Evolutionary conservation across 2,329 filamentous ascomycete species (phyloP).

Genomic region (Fusarium staphyleae): DNA sequence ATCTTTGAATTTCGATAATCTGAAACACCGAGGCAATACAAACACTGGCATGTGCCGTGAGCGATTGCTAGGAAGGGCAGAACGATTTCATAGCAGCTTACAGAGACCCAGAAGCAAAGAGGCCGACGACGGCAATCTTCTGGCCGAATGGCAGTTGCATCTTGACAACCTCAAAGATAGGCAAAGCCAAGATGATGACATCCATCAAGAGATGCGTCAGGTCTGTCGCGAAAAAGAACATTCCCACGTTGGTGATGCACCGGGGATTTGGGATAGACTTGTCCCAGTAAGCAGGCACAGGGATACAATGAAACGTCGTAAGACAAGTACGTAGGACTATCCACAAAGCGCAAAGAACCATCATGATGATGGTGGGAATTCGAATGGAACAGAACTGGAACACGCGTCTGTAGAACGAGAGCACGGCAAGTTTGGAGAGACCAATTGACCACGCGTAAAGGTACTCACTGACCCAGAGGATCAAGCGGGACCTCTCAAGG

Average conservation of each 20-base stretch:
- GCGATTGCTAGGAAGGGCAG: not conserved
- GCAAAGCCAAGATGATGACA: constrained; percentile 22
- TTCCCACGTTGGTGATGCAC: constrained; percentile 11
- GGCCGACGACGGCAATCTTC: constrained; percentile 24
- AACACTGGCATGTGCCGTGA: constrained; percentile 1
- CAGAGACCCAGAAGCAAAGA: constrained; percentile 26
- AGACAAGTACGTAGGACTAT: constrained; percentile 37
- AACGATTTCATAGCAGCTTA: not conserved
- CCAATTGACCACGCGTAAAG: constrained; percentile 41
- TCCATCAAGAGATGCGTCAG: constrained; percentile 29
- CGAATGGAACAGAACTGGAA: constrained; percentile 40
- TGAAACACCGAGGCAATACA: constrained; percentile 28
- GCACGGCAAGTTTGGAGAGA: constrained; percentile 41
- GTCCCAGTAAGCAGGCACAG: constrained; percentile 28
- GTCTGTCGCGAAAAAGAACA: constrained; percentile 24
- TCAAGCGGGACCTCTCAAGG: constrained; percentile 19
- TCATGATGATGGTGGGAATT: constrained; percentile 38
- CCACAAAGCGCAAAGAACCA: constrained; percentile 37
- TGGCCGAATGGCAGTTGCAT: constrained; percentile 21
- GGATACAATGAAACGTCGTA: constrained; percentile 29
- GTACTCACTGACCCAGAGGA: constrained; percentile 26
- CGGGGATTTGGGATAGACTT: constrained; percentile 14
- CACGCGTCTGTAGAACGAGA: constrained; percentile 43
- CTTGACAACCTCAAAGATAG: constrained; percentile 16
- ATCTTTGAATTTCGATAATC: constrained; percentile 16